Conservation (phyloP, 805 yeast genomes). For the Wickerhamiella nectarea region DNA sequence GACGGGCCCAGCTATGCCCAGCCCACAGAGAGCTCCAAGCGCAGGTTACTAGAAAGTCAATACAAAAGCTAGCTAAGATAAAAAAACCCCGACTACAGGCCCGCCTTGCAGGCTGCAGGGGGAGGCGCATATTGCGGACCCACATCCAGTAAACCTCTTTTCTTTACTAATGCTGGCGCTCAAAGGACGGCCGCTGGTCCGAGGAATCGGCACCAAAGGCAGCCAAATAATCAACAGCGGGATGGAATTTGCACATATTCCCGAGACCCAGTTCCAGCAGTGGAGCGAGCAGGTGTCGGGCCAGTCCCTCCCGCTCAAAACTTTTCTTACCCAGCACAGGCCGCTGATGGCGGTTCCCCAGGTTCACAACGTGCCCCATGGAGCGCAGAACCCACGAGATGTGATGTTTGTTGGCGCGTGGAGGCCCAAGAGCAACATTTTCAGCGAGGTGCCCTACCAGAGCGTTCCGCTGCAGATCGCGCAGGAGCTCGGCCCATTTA, state of each 20-base stretch:
- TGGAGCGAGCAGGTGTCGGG: slow-evolving; percentile 18
- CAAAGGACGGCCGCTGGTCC: not conserved
- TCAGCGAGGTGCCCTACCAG: slow-evolving; percentile 17
- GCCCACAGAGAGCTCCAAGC: no score
- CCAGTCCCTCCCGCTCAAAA: slow-evolving; percentile 24
- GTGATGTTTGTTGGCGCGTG: slow-evolving; percentile 20
- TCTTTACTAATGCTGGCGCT: not conserved
- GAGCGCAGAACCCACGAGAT: slow-evolving; percentile 13
- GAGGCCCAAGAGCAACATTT: slow-evolving; percentile 8
- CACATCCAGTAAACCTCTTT: not conserved
- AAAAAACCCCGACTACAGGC: no score
- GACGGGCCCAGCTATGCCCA: no score
- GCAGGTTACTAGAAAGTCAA: no score
- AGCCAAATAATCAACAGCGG: slow-evolving; percentile 1
- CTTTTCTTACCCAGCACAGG: slow-evolving; percentile 35
- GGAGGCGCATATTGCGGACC: no score
- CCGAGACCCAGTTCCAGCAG: slow-evolving; percentile 15
- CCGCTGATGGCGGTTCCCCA: slow-evolving; percentile 31
- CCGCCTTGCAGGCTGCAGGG: no score
- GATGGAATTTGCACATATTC: slow-evolving; percentile 11
- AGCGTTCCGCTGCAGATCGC: slow-evolving; percentile 30
- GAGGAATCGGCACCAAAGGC: slow-evolving; percentile 6
- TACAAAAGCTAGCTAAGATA: no score
- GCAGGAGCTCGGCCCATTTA: slow-evolving; percentile 27
- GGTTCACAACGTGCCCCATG: not conserved